These are phyloP conservation scores for Leccinum uliginosum DNA, from an alignment of 768 basidiomycete genomes.

Conservation along the genomic window DNA sequence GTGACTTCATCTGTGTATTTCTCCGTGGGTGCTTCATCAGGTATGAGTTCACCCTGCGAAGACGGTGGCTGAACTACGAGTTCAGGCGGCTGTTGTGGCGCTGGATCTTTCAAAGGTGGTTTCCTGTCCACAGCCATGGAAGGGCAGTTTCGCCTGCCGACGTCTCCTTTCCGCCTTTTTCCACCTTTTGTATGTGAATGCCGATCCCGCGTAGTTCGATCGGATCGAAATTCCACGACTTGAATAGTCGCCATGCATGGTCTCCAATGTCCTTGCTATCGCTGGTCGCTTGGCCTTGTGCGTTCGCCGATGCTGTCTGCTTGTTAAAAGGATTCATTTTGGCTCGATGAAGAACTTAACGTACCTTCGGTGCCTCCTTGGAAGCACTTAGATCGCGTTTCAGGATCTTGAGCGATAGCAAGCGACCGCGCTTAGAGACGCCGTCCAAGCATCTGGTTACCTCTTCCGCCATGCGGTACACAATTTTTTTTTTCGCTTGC, in stretches of 20 bases:
- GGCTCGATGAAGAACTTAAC: slow-evolving; percentile 6
- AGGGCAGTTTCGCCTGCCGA: slow-evolving; percentile 63
- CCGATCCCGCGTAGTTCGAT: slow-evolving; percentile 86
- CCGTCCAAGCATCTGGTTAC: slow-evolving; percentile 68
- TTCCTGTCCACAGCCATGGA: slow-evolving; percentile 34
- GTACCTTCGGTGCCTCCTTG: slow-evolving; percentile 84
- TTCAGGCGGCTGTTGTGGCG: slow-evolving; percentile 12
- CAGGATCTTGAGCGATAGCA: slow-evolving; percentile 85
- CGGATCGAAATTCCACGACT: slow-evolving; percentile 72
- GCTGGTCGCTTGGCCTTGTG: slow-evolving; percentile 66
- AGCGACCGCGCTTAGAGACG: slow-evolving; percentile 64
- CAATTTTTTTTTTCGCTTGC: slow-evolving; percentile 77
- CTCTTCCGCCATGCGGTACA: slow-evolving; percentile 73
- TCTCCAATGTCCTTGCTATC: slow-evolving; percentile 69
- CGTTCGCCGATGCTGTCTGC: slow-evolving; percentile 54
- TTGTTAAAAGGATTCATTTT: slow-evolving; percentile 74
- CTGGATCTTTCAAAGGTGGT: not conserved
- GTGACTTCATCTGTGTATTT: slow-evolving; percentile 28
- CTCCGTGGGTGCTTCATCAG: slow-evolving; percentile 3
- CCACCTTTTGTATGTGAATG: slow-evolving; percentile 87
- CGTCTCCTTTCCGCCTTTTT: slow-evolving; percentile 40
- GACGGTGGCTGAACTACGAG: slow-evolving; percentile 33
- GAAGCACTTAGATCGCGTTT: slow-evolving; percentile 83
- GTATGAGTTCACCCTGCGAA: slow-evolving; percentile 24
- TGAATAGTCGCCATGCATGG: slow-evolving; percentile 71